Evolutionary conservation across 2,329 filamentous ascomycete genomes (phyloP).

Genomic region (Exophiala sideris): DNA sequence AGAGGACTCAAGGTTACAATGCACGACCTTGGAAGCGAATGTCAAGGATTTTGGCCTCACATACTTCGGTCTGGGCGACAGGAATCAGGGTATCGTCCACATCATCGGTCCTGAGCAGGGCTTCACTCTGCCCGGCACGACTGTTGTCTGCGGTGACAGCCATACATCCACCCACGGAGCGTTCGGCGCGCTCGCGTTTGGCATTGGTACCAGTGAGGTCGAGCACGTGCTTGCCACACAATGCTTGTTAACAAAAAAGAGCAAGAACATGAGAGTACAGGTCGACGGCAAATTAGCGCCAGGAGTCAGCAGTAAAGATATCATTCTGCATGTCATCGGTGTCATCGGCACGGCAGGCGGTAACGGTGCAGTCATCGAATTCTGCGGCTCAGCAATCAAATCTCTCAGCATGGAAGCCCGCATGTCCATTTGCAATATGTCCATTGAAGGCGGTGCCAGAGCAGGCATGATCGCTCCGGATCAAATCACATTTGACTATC

Average conservation of each 20-base stretch:
- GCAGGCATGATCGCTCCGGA: constrained; percentile 97
- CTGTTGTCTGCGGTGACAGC: constrained; percentile 94
- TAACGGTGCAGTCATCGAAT: constrained; percentile 93
- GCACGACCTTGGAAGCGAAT: constrained; percentile 93
- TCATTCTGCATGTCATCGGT: constrained; percentile 89
- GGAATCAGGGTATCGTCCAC: constrained; percentile 96
- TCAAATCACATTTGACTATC: constrained; percentile 89
- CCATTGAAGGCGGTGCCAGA: constrained; percentile 90
- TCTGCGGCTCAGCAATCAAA: constrained; percentile 90
- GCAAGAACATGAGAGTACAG: constrained; percentile 98
- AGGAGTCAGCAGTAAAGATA: constrained; percentile 93
- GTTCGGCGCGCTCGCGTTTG: constrained; percentile 90
- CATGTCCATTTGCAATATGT: constrained; percentile 99
- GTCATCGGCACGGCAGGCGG: constrained; percentile 92
- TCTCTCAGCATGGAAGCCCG: constrained; percentile 89
- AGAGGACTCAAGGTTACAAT: constrained; percentile 89
- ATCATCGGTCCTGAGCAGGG: constrained; percentile 98
- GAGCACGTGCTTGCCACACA: constrained; percentile 98
- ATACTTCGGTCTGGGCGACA: constrained; percentile 94
- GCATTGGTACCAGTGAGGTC: constrained; percentile 96
- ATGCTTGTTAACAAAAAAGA: constrained; percentile 87
- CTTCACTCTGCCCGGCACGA: constrained; percentile 95
- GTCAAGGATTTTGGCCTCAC: constrained; percentile 95
- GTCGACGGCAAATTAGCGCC: constrained; percentile 86
- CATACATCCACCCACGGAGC: constrained; percentile 98